Evolutionary conservation across 345 rosid genomes (phyloP).

Genomic region (Turnera subulata): DNA sequence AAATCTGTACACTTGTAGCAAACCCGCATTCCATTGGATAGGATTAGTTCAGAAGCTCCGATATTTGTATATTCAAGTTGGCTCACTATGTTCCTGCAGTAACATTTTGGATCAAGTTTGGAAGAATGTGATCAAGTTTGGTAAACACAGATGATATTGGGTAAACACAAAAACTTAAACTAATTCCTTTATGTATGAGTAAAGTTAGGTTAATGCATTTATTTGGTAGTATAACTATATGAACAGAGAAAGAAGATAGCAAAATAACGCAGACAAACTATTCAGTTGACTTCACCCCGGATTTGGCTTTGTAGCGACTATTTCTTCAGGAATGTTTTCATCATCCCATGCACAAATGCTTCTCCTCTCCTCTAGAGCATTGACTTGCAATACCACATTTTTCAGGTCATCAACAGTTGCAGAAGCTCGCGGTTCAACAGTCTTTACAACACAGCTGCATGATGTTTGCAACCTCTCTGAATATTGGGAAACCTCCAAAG

Average conservation of each 20-base stretch:
- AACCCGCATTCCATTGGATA: slow-evolving; percentile 84
- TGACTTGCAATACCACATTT: slow-evolving; percentile 47
- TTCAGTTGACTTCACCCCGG: slow-evolving; percentile 59
- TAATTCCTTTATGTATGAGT: no score
- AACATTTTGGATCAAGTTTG: slow-evolving; percentile 25
- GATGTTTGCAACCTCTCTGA: slow-evolving; percentile 69
- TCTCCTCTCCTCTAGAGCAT: slow-evolving; percentile 52
- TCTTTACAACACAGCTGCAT: slow-evolving; percentile 72
- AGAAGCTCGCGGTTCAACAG: slow-evolving; percentile 69
- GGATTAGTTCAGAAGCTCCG: slow-evolving; percentile 72
- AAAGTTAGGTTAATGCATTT: no score
- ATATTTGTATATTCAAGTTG: slow-evolving; percentile 59
- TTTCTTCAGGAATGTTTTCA: slow-evolving; percentile 80
- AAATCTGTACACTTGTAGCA: slow-evolving; percentile 82
- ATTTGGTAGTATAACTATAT: neutral
- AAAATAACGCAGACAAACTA: no score
- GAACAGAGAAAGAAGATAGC: neutral
- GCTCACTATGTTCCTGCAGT: slow-evolving; percentile 48
- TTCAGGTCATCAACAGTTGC: slow-evolving; percentile 64
- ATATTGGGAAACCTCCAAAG: slow-evolving; percentile 69
- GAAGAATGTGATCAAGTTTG: slow-evolving; percentile 11
- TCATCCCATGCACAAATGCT: slow-evolving; percentile 79
- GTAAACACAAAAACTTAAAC: no score
- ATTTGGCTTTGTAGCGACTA: slow-evolving; percentile 59
- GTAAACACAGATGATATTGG: no score